Evolutionary conservation across 208 protist genomes (phyloP), one percentile per base, ranked within the genome.

Genomic region (Leptomonas seymouri): DNA sequence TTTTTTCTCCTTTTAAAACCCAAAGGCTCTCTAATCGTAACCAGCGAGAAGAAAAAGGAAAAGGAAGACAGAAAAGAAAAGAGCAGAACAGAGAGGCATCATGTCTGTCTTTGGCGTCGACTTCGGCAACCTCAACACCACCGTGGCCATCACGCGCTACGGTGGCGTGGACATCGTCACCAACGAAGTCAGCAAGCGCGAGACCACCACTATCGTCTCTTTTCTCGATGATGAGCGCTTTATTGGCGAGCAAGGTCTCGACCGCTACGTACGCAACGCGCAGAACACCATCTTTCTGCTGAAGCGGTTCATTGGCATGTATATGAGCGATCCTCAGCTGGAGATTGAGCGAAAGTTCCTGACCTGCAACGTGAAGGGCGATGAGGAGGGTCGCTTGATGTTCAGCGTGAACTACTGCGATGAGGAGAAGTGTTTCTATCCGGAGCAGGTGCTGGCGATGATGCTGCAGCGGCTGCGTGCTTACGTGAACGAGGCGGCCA

Each of bases 41-140:
- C 16, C 20, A 5, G 8, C 20, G 46, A 21, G 21, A 50, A 5
- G 5, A 50, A 12, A 21, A 64, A 61, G 28, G 9, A 39, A 59
- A 71, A 71, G 67, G 34, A 66, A 68, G 49, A 59, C 49, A 71
- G 42, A 55, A 54, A 59, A 11, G 60, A 70, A 57, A 48, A 27
- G 57, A 67, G 44, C 14, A 49, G 60, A 42, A 31, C 36, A 57
- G 12, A 28, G 15, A 30, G 21, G 7, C 12, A 48, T 15, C 41
- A 98, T 98, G 94, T 94, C 93, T 65, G 91, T 98, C 20, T 95
- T 98, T 67, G 94, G 94, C 56, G 64, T 98, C 60, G 94, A 98
- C 74, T 96, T 98, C 55, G 94, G 94, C 44, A 96, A 93, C 63
- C 62, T 93, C 49, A 93, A 93, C 80, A 93, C 91, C 36, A 92